These are phyloP conservation scores for Musa troglodytarum DNA, from an alignment of 176 grass and related monocot species.

Conservation along the genomic window DNA sequence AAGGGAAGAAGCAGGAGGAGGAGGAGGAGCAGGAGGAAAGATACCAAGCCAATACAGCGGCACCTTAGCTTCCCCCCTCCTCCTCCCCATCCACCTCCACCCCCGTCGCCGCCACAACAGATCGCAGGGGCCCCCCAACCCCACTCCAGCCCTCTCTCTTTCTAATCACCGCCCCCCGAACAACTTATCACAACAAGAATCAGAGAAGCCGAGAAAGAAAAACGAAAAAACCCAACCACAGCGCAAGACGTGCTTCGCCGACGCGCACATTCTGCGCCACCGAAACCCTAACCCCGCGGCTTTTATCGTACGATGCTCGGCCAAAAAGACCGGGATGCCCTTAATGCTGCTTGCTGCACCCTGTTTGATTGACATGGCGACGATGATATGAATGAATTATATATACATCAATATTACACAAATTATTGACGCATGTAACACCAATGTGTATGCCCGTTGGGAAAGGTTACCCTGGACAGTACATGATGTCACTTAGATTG, in stretches of 20 bases:
- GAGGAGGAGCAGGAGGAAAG: not conserved
- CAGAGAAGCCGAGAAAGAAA: not conserved
- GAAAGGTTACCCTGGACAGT: too few relatives aligned
- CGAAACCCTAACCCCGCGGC: not conserved
- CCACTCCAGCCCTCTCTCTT: slow-evolving; percentile 20
- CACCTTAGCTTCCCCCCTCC: not conserved
- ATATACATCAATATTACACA: too few relatives aligned
- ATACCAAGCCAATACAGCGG: slow-evolving; percentile 13
- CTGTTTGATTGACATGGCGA: too few relatives aligned
- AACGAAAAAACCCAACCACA: not conserved
- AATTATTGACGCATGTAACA: too few relatives aligned
- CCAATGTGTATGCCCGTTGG: too few relatives aligned
- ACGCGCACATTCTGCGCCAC: not conserved
- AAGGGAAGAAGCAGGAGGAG: too few relatives aligned
- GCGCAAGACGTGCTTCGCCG: not conserved
- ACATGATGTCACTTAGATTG: too few relatives aligned
- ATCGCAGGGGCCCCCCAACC: not conserved
- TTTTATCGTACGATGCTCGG: not conserved
- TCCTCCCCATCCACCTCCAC: too few relatives aligned
- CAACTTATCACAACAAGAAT: not conserved
- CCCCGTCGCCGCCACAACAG: not conserved
- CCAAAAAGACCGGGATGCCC: not conserved
- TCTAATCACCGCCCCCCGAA: slow-evolving; percentile 15
- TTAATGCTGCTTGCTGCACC: not conserved
- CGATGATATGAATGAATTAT: too few relatives aligned